Conservation (phyloP, 2,329 filamentous ascomycete species). For the Fusarium sp. region DNA sequence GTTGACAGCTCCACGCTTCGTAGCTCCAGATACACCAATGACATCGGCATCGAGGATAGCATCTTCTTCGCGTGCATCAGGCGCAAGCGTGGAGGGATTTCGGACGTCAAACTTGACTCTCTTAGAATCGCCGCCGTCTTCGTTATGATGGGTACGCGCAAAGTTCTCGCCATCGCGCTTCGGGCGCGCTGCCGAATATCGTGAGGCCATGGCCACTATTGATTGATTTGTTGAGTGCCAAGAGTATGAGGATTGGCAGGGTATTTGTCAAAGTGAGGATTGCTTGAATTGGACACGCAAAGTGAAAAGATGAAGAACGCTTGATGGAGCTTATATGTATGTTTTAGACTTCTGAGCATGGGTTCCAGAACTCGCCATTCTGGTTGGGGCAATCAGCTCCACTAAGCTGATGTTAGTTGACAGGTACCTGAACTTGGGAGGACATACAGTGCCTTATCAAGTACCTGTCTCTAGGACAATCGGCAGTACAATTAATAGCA, state of each 20-base stretch:
- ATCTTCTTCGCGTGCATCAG: conserved; percentile 76
- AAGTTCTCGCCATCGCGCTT: conserved; percentile 86
- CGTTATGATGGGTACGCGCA: conserved; percentile 74
- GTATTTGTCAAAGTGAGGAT: not conserved
- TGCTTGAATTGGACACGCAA: conserved; percentile 10
- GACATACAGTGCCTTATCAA: not conserved
- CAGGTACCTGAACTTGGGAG: not conserved
- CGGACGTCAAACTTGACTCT: conserved; percentile 93
- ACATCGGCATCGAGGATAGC: conserved; percentile 89
- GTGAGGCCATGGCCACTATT: conserved; percentile 58
- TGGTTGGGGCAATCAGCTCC: conserved; percentile 13
- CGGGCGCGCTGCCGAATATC: conserved; percentile 74
- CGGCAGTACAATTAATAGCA: not conserved
- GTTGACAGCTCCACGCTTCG: conserved; percentile 93
- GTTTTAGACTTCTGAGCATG: not conserved
- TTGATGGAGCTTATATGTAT: conserved; percentile 17
- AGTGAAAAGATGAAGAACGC: conserved; percentile 8
- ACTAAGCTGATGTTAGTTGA: not conserved
- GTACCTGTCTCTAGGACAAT: not conserved
- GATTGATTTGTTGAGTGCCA: not conserved
- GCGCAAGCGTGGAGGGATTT: conserved; percentile 90
- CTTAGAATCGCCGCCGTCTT: conserved; percentile 64
- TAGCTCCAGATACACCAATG: conserved; percentile 79
- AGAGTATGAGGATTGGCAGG: not conserved
- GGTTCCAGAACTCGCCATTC: conserved; percentile 1